Evolutionary conservation across 2,329 filamentous ascomycete species (phyloP).

Genomic region (Saccharata proteae): DNA sequence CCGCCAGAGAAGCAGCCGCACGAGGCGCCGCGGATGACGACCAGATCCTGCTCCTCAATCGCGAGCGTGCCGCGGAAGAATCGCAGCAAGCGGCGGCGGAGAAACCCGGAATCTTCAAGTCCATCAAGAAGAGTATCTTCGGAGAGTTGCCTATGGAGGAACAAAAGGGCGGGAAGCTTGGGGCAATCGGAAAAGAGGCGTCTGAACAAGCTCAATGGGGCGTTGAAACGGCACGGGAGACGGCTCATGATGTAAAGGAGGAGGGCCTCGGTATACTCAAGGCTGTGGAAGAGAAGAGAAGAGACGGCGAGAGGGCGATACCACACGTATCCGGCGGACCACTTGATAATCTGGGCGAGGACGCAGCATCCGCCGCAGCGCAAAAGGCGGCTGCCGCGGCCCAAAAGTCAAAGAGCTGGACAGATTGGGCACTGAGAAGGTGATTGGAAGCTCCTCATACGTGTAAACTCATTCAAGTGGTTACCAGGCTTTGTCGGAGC

Average conservation of each 20-base stretch:
- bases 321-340: conserved; percentile 30
- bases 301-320: conserved; percentile 17
- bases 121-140: conserved; percentile 20
- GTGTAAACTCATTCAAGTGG: too few relatives aligned
- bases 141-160: conserved; percentile 23
- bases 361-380: conserved; percentile 23
- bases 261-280: conserved; percentile 18
- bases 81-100: conserved; percentile 31
- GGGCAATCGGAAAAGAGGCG: conserved; percentile 10
- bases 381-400: conserved; percentile 22
- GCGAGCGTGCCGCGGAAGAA: conserved; percentile 52
- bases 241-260: conserved; percentile 4
- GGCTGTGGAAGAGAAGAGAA: conserved; percentile 20
- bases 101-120: conserved; percentile 23
- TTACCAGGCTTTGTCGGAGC: background rate
- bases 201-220: conserved; percentile 6
- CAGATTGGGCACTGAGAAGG: too few relatives aligned
- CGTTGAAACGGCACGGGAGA: conserved; percentile 6
- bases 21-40: conserved; percentile 36
- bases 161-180: conserved; percentile 23
- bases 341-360: conserved; percentile 33
- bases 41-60: conserved; percentile 38
- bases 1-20: conserved; percentile 31
- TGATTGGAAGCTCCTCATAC: too few relatives aligned
- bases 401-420: conserved; percentile 32